These are phyloP conservation scores for Rhodofomes roseus DNA, from an alignment of 1,284 basidiomycete species.

Conservation along the genomic window DNA sequence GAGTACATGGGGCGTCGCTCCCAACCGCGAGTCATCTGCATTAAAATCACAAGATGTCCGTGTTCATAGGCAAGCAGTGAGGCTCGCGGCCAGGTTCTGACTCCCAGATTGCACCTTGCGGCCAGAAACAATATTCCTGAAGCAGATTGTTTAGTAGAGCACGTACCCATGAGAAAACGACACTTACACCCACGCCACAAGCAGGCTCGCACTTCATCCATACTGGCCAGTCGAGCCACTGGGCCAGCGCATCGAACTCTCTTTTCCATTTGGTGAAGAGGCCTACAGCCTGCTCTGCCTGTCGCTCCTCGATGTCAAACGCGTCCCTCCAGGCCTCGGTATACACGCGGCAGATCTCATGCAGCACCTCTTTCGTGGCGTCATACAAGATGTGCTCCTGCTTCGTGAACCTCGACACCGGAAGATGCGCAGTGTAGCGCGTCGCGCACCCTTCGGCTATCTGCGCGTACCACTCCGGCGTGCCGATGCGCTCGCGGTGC, in stretches of 20 bases:
- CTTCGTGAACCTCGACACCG: not conserved
- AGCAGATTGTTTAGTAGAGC: not conserved
- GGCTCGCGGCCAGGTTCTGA: not conserved
- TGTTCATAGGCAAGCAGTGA: not conserved
- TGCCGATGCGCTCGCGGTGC: not conserved
- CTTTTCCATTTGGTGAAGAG: not conserved
- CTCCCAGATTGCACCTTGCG: not conserved
- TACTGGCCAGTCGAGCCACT: not conserved
- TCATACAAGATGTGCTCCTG: not conserved
- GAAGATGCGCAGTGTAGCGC: not conserved
- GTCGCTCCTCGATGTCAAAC: not conserved
- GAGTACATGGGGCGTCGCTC: no score
- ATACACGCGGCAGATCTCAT: constrained; percentile 1
- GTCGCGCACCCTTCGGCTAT: not conserved
- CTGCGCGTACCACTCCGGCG: not conserved
- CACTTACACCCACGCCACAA: not conserved
- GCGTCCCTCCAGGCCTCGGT: not conserved
- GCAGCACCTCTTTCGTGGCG: not conserved
- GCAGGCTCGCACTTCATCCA: not conserved
- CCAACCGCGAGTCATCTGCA: no score
- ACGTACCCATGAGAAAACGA: not conserved
- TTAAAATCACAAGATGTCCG: not conserved
- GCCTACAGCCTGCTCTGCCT: not conserved
- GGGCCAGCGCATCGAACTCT: not conserved
- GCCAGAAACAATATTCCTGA: not conserved